phyloP scores from a whole-genome alignment of 768 basidiomycete genomes.

The Mycena crocata region DNA sequence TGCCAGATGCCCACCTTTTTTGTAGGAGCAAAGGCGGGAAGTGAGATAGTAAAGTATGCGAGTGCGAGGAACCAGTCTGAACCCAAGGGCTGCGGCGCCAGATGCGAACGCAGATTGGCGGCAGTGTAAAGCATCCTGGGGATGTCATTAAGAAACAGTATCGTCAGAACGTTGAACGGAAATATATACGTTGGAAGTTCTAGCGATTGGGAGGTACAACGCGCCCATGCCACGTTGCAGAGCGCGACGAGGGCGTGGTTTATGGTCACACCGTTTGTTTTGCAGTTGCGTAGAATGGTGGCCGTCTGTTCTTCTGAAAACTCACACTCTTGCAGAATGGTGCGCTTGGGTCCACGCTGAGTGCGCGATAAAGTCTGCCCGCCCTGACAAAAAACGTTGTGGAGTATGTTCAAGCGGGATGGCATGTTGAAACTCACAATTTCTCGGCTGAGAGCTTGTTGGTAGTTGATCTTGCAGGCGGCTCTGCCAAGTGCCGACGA shows the following conservation, averaged over 20 bases:
- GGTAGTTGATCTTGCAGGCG: constrained; percentile 62
- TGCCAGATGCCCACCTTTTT: constrained; percentile 64
- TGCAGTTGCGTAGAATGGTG: constrained; percentile 67
- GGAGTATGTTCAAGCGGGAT: not conserved
- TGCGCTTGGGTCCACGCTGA: constrained; percentile 49
- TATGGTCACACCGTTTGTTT: constrained; percentile 68
- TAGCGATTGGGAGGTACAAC: constrained; percentile 37
- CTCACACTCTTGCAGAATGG: constrained; percentile 44
- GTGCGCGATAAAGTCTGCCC: constrained; percentile 65
- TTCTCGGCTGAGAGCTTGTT: constrained; percentile 55
- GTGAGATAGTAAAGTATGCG: constrained; percentile 73
- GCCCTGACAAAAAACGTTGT: constrained; percentile 47
- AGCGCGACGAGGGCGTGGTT: constrained; percentile 70
- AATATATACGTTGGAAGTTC: constrained; percentile 38
- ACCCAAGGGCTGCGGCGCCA: constrained; percentile 45
- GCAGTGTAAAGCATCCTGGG: constrained; percentile 76
- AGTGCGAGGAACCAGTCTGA: constrained; percentile 75
- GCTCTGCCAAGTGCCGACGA: constrained; percentile 41
- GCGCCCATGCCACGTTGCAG: constrained; percentile 69
- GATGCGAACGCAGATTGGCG: constrained; percentile 68
- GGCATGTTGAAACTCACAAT: constrained; percentile 48
- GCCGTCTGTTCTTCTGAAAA: constrained; percentile 49
- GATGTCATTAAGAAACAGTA: not conserved
- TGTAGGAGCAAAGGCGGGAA: constrained; percentile 69
- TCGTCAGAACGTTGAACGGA: not conserved